Evolutionary conservation across 306 rosid species (phyloP), one percentile per base, ranked within the genome.

Genomic region (Acmispon strigosus): DNA sequence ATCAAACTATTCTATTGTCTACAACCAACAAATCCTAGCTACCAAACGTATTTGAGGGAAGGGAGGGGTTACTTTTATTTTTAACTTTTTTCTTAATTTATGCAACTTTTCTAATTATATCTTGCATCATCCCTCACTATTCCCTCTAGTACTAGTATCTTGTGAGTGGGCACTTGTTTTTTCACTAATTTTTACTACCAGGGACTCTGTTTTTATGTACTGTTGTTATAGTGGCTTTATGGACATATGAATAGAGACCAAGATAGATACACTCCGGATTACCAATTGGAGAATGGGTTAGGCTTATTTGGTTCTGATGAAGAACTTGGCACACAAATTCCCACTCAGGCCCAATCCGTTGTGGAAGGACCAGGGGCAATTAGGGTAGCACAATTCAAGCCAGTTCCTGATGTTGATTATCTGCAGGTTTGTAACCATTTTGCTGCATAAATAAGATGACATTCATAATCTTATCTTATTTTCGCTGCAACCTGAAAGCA

Each of bases 351-450:
- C 56, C 92, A 94, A 81, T 82, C 99, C 34, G 16, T 94, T 48
- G 89, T 86, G 36, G 87, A 91, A 83, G 99, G 96, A 70, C 83
- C 99, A 4, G 96, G 85, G 20, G 10, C 85, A 14, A 81, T 87
- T 65, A 29, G 85, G 64, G 75, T 84, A 27, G 72, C 89, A 8
- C 90, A 94, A 74, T 94, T 78, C 76, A 83, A 82, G 75, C 95
- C 96, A 50, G 79, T 62, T 74, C 89, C 91, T 9, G 97, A 94
- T 78, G 97, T 94, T 42, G 99, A 94, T 84, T 94, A 94, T 81
- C 80, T 91, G 20, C 99, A 94, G 99, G 99, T 89, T 13, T 70
- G 80, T 65, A 66, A 59, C 59, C 66, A 52, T 42, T 57, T 43
- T n/a, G 58, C 77, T 29, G 20, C 68, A 22, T 22, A 22, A 22